Evolutionary conservation across 2,329 filamentous ascomycete species (phyloP).

Genomic region (Trichothecium roseum): DNA sequence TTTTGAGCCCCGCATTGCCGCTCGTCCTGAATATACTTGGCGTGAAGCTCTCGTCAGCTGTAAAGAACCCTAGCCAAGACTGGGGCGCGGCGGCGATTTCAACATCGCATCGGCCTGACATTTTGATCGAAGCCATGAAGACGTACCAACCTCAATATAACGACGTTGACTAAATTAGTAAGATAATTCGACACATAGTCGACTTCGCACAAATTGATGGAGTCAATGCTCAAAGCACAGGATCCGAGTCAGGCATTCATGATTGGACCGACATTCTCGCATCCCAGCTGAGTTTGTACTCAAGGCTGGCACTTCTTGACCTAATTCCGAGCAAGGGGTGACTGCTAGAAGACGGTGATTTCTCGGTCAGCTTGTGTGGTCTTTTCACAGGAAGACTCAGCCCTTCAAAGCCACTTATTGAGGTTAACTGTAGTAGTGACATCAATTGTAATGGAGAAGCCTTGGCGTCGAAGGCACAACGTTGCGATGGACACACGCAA

Average conservation of each 20-base stretch:
- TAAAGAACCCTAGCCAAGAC: constrained; percentile 15
- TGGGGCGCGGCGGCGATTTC: constrained; percentile 22
- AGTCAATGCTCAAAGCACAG: constrained; percentile 7
- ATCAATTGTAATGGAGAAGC: neutral
- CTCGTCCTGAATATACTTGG: constrained; percentile 22
- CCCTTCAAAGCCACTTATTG: constrained; percentile 21
- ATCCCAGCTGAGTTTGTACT: constrained; percentile 26
- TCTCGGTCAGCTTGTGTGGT: constrained; percentile 25
- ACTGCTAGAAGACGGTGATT: constrained; percentile 27
- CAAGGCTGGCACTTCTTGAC: constrained; percentile 32
- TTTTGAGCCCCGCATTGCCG: constrained; percentile 26
- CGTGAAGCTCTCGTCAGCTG: constrained; percentile 19
- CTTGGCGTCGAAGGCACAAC: constrained; percentile 1
- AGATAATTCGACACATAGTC: constrained; percentile 31
- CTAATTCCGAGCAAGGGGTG: constrained; percentile 30
- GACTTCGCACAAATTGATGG: constrained; percentile 27
- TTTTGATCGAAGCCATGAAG: constrained; percentile 34
- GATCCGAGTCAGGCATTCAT: constrained; percentile 14
- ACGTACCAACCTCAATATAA: constrained; percentile 35
- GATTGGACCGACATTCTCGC: constrained; percentile 33
- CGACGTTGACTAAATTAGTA: constrained; percentile 32
- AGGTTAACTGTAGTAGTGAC: constrained; percentile 11
- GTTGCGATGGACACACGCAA: constrained; percentile 9
- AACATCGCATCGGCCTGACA: constrained; percentile 32
- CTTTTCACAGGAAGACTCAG: constrained; percentile 27